Base-by-base conservation (phyloP, 225 moss, liverwort and hornwort species). In the Neckera pumila region DNA sequence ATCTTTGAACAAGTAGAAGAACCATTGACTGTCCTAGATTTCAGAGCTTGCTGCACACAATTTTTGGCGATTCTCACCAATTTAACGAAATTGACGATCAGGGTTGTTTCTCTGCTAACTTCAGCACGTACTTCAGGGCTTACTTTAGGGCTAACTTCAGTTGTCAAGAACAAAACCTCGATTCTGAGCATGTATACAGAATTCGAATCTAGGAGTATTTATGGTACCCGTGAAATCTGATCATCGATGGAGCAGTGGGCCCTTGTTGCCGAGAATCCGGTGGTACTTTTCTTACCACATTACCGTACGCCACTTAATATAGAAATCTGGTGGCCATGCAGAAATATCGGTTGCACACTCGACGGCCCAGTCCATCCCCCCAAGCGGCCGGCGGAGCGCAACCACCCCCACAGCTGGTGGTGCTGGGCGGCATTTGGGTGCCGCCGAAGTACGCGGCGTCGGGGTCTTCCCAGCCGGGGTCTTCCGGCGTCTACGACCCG, bases 321-420 rank as follows among this genome's bases (percentile, higher is more conserved):
- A 38, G n/a, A 74, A 51, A 12, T 36, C n/a, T 70, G 56, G 21
- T 79, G 73, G 42, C 84, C 30, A 5, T 90, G 94, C 96, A 98
- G 98, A 98, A 98, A 86, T 98, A 96, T 83, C 94, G 98, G 21
- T 79, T 98, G 30, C 98, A 98, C 80, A 97, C 94, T 28, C 90
- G 95, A 65, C 92, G 97, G 88, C 96, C 96, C 25, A 95, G 98
- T 90, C 92, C 96, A 31, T 90, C 97, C 5, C 95, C 94, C 1
- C 96, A 94, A 88, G 80, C 88, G 77, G 70, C 88, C 74, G 69
- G 91, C 31, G 93, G 89, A 53, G 62, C 60, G 27, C 93, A 92
- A 65, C 86, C 91, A 3, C 91, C 91, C 3, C 88, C 96, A 5
- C 96, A 97, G 81, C 89, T 98, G 87, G 97, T 98, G n/a, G 95